phyloP scores from a whole-genome alignment of 306 rosid genomes.

The Quercus dentata region DNA sequence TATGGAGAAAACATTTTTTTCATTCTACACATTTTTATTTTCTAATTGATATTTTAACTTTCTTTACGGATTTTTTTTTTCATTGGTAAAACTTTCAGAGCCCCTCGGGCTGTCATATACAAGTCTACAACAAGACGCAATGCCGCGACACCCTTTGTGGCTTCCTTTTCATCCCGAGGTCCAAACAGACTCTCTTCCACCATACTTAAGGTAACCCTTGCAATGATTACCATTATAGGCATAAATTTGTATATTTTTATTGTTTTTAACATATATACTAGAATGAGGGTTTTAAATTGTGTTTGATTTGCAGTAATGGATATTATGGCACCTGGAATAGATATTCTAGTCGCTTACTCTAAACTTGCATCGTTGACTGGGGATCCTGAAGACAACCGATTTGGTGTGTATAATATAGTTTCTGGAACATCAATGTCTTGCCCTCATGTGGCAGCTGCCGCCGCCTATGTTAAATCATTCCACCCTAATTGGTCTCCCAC shows the following conservation, averaged over 20 bases:
- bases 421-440: slow-evolving; percentile 91
- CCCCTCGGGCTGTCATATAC: no score
- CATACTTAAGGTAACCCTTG: slow-evolving; percentile 56
- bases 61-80: no score
- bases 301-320: slow-evolving; percentile 53
- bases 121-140: not conserved
- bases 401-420: slow-evolving; percentile 38
- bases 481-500: slow-evolving; percentile 88
- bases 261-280: no score
- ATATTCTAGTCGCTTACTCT: slow-evolving; percentile 69
- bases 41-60: no score
- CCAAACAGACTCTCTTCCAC: slow-evolving; percentile 42
- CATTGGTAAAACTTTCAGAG: no score
- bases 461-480: slow-evolving; percentile 70
- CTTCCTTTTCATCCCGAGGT: slow-evolving; percentile 73
- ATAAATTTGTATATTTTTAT: no score
- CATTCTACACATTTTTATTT: no score
- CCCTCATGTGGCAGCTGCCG: slow-evolving; percentile 69
- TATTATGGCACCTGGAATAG: slow-evolving; percentile 73
- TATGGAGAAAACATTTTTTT: no score
- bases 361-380: slow-evolving; percentile 37
- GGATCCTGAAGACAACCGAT: slow-evolving; percentile 32
- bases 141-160: slow-evolving; percentile 51
- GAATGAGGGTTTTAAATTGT: no score
- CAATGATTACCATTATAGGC: no score